phyloP scores from a whole-genome alignment of 148 eudicot genomes.

The Fagopyrum esculentum region DNA sequence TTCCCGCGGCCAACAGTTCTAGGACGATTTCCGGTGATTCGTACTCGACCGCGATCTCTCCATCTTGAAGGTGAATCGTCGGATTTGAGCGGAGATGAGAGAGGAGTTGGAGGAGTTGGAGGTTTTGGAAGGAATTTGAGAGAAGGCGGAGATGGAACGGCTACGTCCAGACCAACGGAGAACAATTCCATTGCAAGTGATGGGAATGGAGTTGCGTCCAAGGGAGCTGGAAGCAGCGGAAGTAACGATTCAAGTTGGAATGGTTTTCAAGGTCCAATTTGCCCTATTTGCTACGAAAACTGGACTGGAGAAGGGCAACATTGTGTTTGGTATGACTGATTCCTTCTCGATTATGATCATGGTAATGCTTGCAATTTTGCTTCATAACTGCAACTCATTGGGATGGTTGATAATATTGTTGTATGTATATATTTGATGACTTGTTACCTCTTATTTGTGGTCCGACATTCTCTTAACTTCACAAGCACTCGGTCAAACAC shows the following conservation, averaged over 20 bases:
- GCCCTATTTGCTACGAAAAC: constrained; percentile 76
- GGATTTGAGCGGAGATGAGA: not conserved
- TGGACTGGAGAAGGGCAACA: constrained; percentile 67
- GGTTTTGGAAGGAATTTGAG: not conserved
- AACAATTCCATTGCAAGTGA: not conserved
- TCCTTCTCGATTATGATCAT: not conserved
- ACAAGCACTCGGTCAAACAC: not conserved
- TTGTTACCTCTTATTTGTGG: no score
- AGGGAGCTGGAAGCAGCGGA: not conserved
- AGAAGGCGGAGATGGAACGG: not conserved
- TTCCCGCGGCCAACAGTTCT: not conserved
- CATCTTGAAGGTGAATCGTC: not conserved
- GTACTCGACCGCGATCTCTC: not conserved
- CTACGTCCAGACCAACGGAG: not conserved
- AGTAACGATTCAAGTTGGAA: not conserved
- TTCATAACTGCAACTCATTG: not conserved
- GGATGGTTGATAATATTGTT: not conserved
- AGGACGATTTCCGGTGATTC: not conserved
- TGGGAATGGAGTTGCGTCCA: not conserved
- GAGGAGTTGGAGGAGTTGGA: not conserved
- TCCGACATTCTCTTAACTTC: not conserved
- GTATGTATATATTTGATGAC: not conserved
- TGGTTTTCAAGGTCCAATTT: constrained; percentile 17
- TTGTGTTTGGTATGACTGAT: constrained; percentile 16
- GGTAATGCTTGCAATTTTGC: not conserved